A percentile compares a stretch with the other conserved stretches of the same genome.
phyloP scores from a whole-genome alignment of 2,329 filamentous ascomycete species.

The Falciphora oryzae region DNA sequence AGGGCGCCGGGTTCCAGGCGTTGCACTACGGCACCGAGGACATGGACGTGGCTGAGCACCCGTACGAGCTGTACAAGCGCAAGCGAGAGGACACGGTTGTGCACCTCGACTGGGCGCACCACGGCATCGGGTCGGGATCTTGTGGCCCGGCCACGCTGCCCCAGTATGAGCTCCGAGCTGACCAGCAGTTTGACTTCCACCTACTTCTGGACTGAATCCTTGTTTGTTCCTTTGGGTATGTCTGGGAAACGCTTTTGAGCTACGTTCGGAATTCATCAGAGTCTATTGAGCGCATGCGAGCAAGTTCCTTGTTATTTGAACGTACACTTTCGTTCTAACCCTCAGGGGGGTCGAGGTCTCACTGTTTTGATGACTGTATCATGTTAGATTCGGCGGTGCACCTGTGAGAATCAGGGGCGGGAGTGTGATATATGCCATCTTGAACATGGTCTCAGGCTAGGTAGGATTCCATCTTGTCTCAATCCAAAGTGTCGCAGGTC shows the following conservation, averaged over 20 bases:
- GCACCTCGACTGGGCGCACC: constrained; percentile 55
- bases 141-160: constrained; percentile 53
- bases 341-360: neutral
- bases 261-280: too few species aligned
- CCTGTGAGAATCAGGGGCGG: neutral
- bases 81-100: constrained; percentile 47
- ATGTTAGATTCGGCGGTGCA: neutral
- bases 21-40: constrained; percentile 50
- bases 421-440: neutral
- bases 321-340: neutral
- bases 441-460: neutral
- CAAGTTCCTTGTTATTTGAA: neutral
- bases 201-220: constrained; percentile 34
- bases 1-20: constrained; percentile 47
- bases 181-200: constrained; percentile 37
- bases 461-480: neutral
- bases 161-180: constrained; percentile 38
- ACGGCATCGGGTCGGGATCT: constrained; percentile 56
- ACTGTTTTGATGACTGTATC: neutral
- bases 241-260: too few species aligned
- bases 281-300: neutral
- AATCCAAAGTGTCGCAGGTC: neutral
- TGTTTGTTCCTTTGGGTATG: neutral
- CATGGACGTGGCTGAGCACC: constrained; percentile 49
- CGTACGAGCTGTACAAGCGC: constrained; percentile 50